Evolutionary conservation across 352 stramenopile species (phyloP).

Genomic region (Thalassiosira ordinaria): DNA sequence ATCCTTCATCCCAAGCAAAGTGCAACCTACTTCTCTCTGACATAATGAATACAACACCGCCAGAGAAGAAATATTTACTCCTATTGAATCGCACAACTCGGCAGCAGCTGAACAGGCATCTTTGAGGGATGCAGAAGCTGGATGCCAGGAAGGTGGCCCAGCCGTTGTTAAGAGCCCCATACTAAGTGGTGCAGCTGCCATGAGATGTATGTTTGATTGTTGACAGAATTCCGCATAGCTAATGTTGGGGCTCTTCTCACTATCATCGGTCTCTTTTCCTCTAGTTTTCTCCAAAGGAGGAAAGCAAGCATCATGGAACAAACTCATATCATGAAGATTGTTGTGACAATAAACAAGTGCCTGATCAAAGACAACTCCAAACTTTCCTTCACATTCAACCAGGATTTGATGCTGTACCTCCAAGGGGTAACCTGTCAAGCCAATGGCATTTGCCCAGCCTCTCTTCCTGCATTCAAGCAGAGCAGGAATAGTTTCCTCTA

Average conservation of each 20-base stretch:
- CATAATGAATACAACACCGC: constrained; percentile 73
- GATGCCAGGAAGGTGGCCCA: constrained; percentile 83
- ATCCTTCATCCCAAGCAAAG: constrained; percentile 81
- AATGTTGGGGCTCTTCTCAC: constrained; percentile 9
- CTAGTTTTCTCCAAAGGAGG: constrained; percentile 28
- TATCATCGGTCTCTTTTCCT: constrained; percentile 21
- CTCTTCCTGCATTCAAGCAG: constrained; percentile 69
- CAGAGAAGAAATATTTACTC: constrained; percentile 68
- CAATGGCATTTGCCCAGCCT: constrained; percentile 80
- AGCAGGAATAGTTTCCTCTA: constrained; percentile 85
- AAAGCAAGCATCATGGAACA: constrained; percentile 61
- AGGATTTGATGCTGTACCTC: constrained; percentile 85
- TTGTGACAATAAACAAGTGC: constrained; percentile 84
- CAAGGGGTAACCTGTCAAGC: constrained; percentile 87
- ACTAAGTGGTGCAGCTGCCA: constrained; percentile 85
- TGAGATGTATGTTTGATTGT: constrained; percentile 60
- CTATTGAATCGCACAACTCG: constrained; percentile 43
- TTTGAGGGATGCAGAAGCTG: constrained; percentile 71
- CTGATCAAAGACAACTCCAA: constrained; percentile 76
- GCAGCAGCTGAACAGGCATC: constrained; percentile 64
- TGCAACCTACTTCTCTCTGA: constrained; percentile 69
- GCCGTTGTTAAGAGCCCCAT: constrained; percentile 86
- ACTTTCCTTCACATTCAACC: constrained; percentile 42
- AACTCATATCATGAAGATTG: constrained; percentile 81
- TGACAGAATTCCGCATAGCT: constrained; percentile 72